A percentile compares a stretch with the other conserved stretches of the same genome.
Conservation (phyloP, 228 moss, liverwort and hornwort genomes). For the Sphagnum fallax region DNA sequence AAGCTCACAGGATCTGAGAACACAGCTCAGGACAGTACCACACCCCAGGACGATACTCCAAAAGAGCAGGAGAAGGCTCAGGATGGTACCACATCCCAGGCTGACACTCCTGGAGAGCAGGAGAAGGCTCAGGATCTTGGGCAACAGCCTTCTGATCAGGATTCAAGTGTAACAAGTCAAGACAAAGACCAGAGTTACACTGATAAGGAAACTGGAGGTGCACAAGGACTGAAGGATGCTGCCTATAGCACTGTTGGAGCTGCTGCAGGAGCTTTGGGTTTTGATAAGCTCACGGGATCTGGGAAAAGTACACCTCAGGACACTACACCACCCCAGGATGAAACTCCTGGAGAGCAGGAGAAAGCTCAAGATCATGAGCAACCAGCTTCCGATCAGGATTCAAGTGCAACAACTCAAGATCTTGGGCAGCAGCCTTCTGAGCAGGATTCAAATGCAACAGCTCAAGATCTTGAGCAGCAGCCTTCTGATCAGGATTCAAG, state of each 20-base stretch:
- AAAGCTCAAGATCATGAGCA: slow-evolving; percentile 7
- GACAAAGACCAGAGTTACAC: slow-evolving; percentile 17
- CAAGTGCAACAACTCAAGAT: slow-evolving; percentile 7
- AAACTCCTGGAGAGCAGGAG: background rate
- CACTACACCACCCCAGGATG: background rate
- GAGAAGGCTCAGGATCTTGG: too few species aligned
- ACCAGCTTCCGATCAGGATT: slow-evolving; percentile 4
- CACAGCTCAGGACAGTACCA: too few species aligned
- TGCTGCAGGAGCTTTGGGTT: too few species aligned
- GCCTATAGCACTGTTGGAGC: background rate
- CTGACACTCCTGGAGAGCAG: too few species aligned
- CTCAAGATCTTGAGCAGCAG: background rate
- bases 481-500: too few species aligned
- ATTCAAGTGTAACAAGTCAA: background rate
- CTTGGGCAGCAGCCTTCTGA: slow-evolving; percentile 1
- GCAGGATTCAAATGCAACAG: slow-evolving; percentile 8
- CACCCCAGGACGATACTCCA: background rate
- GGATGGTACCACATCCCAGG: background rate
- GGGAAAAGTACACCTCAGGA: background rate
- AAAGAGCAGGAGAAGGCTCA: slow-evolving; percentile 7
- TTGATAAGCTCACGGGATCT: too few species aligned
- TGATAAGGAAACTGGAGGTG: slow-evolving; percentile 13
- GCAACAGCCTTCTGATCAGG: too few species aligned
- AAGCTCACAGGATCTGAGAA: too few species aligned
- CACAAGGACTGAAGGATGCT: slow-evolving; percentile 10